Conservation (phyloP, 371 early-diverging fungal species). For the Rhizopus arrhizus region DNA sequence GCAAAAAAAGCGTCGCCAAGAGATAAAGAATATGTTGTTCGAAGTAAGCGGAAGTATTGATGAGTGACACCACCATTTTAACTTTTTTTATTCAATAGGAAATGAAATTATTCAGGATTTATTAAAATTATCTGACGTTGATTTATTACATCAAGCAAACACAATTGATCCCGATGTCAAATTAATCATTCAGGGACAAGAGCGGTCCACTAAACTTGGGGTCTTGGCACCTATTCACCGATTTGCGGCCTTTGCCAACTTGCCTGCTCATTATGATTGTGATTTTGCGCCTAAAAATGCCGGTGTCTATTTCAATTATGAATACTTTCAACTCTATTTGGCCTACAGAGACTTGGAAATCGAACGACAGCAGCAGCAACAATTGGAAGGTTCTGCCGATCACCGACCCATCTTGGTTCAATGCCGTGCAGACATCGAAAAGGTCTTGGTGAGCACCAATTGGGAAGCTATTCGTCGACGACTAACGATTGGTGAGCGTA, state of each 20-base stretch:
- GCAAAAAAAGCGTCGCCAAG: constrained; percentile 44
- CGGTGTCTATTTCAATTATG: constrained; percentile 54
- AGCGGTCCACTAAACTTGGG: constrained; percentile 40
- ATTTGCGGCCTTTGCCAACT: constrained; percentile 50
- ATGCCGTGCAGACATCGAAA: constrained; percentile 53
- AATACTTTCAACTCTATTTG: constrained; percentile 50
- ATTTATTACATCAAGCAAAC: constrained; percentile 48
- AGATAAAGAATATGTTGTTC: constrained; percentile 48
- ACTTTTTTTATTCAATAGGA: constrained; percentile 21
- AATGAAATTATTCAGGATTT: constrained; percentile 49
- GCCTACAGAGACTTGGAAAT: constrained; percentile 49
- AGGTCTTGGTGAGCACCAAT: constrained; percentile 48
- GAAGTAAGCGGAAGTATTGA: constrained; percentile 33
- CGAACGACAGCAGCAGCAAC: constrained; percentile 38
- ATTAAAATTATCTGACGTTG: constrained; percentile 46
- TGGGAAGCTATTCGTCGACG: constrained; percentile 59
- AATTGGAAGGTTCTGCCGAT: constrained; percentile 32
- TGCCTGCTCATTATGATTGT: constrained; percentile 51
- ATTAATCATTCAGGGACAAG: constrained; percentile 45
- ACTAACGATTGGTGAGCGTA: constrained; percentile 54
- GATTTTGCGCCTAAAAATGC: constrained; percentile 57
- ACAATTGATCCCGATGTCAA: constrained; percentile 47
- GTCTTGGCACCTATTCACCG: constrained; percentile 42
- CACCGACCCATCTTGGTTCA: constrained; percentile 43
- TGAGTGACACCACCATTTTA: neutral